Base-by-base conservation (phyloP, 345 rosid species). In the Orychophragmus violaceus region DNA sequence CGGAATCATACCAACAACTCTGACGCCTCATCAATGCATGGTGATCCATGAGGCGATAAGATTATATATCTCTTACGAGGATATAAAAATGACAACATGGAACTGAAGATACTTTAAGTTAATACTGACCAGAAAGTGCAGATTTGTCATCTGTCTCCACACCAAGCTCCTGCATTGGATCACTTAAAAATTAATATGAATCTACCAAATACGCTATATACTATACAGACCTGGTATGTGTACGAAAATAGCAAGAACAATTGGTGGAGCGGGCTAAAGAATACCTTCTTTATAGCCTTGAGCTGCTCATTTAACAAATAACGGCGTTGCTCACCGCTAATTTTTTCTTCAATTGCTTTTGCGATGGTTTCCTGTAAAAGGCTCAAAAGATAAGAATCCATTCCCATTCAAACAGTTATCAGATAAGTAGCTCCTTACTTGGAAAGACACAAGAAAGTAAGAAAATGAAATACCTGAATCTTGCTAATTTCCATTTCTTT, bases 331-430 rank as follows among this genome's bases (percentile, higher is more conserved):
- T 94, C 99, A 27, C 97, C 97, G 50, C 97, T 91, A 50, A 94
- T 85, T 80, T 94, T 94, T 79, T 94, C 99, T 75, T 94, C 99
- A 64, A 94, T 94, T 66, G 99, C 95, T 80, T 88, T 94, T 24
- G 97, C 99, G 54, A 94, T 94, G 7, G 97, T 64, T 82, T 91
- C 97, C 99, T 94, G 72, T 28, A 59, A 11, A 68, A 36, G 71
- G 72, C 22, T 64, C 62, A 46, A 36, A 73, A 62, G 56, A 52
- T 59, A 18, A 41, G 42, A 42, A 62, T 44, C 3, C 25, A 24
- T 41, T 27, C 18, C 17, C 63, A 23, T 42, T 61, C 13, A 69
- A 66, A 72, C 30, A 48, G 46, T 17, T 56, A 49, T 0, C 23
- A 0, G 58, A 18, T 64, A 16, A 29, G 24, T 24, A 36, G 56